Evolutionary conservation across 2,329 filamentous ascomycete genomes (phyloP).

Genomic region (Fusarium cyanostomum): DNA sequence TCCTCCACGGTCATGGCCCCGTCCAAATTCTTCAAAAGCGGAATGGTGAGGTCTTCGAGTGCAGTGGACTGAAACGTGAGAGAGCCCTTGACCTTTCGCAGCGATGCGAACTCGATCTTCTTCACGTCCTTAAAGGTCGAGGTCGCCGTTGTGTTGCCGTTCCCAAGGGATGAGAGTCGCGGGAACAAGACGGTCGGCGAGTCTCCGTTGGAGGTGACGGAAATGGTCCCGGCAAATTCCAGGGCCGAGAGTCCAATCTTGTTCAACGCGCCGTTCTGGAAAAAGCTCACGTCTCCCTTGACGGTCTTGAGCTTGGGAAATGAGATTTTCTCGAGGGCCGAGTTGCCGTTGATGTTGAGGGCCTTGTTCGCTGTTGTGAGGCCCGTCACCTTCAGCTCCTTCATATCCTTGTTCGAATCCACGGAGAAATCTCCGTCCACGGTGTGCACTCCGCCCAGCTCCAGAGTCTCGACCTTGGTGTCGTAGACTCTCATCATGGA

Average conservation of each 20-base stretch:
- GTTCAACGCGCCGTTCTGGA: constrained; percentile 34
- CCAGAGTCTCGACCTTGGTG: constrained; percentile 30
- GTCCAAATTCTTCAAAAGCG: constrained; percentile 38
- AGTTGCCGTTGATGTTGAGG: constrained; percentile 36
- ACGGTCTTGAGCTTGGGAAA: constrained; percentile 39
- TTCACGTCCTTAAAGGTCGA: constrained; percentile 32
- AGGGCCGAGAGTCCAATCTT: constrained; percentile 33
- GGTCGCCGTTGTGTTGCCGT: constrained; percentile 38
- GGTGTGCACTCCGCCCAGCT: constrained; percentile 36
- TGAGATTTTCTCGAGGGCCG: constrained; percentile 26
- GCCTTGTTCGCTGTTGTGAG: constrained; percentile 38
- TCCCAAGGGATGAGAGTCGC: constrained; percentile 36
- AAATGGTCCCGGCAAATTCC: constrained; percentile 40
- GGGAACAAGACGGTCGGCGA: constrained; percentile 32
- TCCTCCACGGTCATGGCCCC: constrained; percentile 40
- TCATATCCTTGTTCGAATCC: constrained; percentile 35
- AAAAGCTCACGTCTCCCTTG: constrained; percentile 40
- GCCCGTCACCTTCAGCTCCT: constrained; percentile 22
- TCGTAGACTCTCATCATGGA: constrained; percentile 39
- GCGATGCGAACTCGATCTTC: constrained; percentile 37
- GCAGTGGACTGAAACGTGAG: constrained; percentile 36
- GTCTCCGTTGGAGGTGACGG: constrained; percentile 39
- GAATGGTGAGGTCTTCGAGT: constrained; percentile 36
- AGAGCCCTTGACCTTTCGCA: constrained; percentile 37
- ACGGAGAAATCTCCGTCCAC: constrained; percentile 41